Evolutionary conservation across 163 green algal genomes (phyloP).

Genomic region (Chloromonas sp.): DNA sequence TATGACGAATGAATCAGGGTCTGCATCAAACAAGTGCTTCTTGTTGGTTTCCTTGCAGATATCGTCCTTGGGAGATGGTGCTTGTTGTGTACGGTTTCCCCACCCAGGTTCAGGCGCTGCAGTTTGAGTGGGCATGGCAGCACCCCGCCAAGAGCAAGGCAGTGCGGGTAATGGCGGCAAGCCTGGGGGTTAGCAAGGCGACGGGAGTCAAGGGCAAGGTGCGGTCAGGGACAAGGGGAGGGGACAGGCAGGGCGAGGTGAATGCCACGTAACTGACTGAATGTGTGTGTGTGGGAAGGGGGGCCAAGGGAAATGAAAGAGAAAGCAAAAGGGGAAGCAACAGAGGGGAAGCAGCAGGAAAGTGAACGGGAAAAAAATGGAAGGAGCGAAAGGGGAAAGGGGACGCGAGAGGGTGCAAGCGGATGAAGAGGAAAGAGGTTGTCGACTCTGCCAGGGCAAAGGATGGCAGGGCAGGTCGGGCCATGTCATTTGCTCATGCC

Average conservation of each 20-base stretch:
- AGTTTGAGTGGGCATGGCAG: conserved; percentile 95
- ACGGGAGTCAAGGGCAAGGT: conserved; percentile 72
- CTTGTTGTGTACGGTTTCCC: conserved; percentile 84
- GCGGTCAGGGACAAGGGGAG: not conserved
- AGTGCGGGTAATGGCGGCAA: conserved; percentile 31
- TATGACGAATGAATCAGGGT: not conserved
- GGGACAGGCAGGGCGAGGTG: too few relatives aligned
- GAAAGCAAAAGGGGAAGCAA: not conserved
- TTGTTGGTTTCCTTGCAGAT: conserved; percentile 25
- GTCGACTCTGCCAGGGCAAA: too few relatives aligned
- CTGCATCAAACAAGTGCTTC: not conserved
- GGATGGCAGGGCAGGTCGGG: too few relatives aligned
- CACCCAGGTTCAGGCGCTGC: conserved; percentile 70
- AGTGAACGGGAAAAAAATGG: too few relatives aligned
- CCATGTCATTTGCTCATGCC: too few relatives aligned
- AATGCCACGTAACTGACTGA: too few relatives aligned
- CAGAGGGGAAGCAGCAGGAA: not conserved
- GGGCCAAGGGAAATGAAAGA: too few relatives aligned
- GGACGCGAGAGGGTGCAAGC: too few relatives aligned
- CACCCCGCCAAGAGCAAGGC: conserved; percentile 61
- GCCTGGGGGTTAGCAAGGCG: conserved; percentile 34
- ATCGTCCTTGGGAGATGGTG: conserved; percentile 84
- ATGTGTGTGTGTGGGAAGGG: too few relatives aligned
- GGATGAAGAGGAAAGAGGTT: too few relatives aligned
- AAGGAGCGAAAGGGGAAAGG: too few relatives aligned